Conservation (phyloP, 441 rosid species). For the Euphorbia schlechtendalii region DNA sequence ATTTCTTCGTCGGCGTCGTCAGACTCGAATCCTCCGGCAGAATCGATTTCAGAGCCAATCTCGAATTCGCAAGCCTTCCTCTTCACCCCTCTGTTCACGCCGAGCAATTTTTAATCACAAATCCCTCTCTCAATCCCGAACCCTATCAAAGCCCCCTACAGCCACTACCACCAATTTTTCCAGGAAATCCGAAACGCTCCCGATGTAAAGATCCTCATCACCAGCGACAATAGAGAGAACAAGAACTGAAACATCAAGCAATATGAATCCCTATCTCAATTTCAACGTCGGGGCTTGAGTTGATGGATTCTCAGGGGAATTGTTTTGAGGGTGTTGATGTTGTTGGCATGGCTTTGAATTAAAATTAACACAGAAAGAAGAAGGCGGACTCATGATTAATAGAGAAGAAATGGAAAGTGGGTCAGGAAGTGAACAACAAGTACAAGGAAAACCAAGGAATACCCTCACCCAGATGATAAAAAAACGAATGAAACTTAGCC, state of each 20-base stretch:
- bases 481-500: too few relatives aligned
- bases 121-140: conserved; percentile 42
- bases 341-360: too few relatives aligned
- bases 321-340: conserved; percentile 75
- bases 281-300: conserved; percentile 71
- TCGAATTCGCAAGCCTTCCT: conserved; percentile 87
- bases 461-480: too few relatives aligned
- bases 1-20: conserved; percentile 68
- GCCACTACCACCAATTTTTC: conserved; percentile 95
- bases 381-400: too few relatives aligned
- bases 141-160: conserved; percentile 65
- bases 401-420: too few relatives aligned
- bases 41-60: conserved; percentile 71
- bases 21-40: conserved; percentile 86
- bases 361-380: too few relatives aligned
- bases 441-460: too few relatives aligned
- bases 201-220: too few relatives aligned
- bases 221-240: conserved; percentile 10
- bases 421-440: too few relatives aligned
- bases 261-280: conserved; percentile 35
- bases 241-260: not conserved
- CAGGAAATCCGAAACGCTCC: conserved; percentile 77
- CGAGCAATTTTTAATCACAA: conserved; percentile 77
- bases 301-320: conserved; percentile 66
- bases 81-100: conserved; percentile 65